These are phyloP conservation scores for Hymenochaete sp. DNA, from an alignment of 1,284 basidiomycete genomes.

Conservation along the genomic window DNA sequence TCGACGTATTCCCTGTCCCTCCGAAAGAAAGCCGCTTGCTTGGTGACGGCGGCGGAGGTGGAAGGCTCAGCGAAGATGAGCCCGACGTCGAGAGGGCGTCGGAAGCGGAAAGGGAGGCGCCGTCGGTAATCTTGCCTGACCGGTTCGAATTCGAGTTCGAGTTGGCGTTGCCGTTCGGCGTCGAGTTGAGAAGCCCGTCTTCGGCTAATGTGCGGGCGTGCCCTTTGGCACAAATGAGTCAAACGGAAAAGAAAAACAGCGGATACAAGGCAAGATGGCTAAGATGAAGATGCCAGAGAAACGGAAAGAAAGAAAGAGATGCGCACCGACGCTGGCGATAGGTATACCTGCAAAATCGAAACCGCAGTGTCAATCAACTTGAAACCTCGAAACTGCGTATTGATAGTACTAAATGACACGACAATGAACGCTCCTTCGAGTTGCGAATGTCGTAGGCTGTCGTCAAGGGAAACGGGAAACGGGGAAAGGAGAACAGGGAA, in stretches of 20 bases:
- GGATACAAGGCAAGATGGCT: too few relatives aligned
- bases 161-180: constrained; percentile 26
- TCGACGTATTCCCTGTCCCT: constrained; percentile 59
- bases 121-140: too few relatives aligned
- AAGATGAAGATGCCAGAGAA: too few relatives aligned
- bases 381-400: too few relatives aligned
- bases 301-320: constrained; percentile 19
- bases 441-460: too few relatives aligned
- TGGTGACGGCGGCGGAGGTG: constrained; percentile 30
- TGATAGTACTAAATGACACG: too few relatives aligned
- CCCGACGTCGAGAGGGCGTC: constrained; percentile 25
- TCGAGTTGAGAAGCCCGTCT: constrained; percentile 37
- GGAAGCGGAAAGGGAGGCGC: constrained; percentile 21
- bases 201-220: constrained; percentile 75
- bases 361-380: not conserved
- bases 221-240: constrained; percentile 35
- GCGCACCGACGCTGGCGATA: constrained; percentile 63
- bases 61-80: constrained; percentile 20
- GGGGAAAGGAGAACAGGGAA: constrained; percentile 12
- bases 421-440: too few relatives aligned
- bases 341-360: constrained; percentile 58
- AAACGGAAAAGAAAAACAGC: constrained; percentile 18
- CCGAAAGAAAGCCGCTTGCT: constrained; percentile 55
- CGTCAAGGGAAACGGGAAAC: constrained; percentile 19
- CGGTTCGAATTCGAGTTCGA: constrained; percentile 5